Base-by-base conservation (phyloP, 495 filamentous ascomycete genomes). In the Glonium stellatum region DNA sequence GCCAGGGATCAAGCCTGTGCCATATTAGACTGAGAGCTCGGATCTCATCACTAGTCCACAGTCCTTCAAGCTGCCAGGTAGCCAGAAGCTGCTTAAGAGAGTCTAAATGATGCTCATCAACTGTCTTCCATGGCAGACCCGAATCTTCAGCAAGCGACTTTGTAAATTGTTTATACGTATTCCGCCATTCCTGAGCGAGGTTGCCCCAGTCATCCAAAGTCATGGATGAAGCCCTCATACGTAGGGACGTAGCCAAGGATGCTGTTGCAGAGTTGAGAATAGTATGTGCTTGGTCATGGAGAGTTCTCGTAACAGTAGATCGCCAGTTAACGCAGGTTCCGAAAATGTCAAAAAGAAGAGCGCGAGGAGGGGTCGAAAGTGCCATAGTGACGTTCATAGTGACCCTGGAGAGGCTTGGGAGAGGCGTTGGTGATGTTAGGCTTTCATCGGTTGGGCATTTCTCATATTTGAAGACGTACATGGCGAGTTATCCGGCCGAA, bases 311-410 rank as follows among this genome's bases (percentile, higher is more conserved):
- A 22, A 92, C 78, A 34, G 80, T 79, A 34, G 71, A 74, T 54
- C 87, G 81, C 84, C 87, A 89, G 74, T 88, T 77, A 25, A 92
- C 87, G 55, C 84, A 79, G 4, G 88, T 92, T 62, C 89, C 89
- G 73, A 92, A 92, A 66, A 87, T 77, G 62, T 85, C 82, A 70
- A 85, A 84, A 61, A 85, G 74, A n/a, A 85, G 69, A 15, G 73
- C 77, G 57, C 72, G 65, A 10, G 78, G 78, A 8, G 69, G 69
- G 2, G 21, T 21, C 9, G 25, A 35, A 10, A 58, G 57, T 21
- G n/a, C 53, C 53, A 55, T 55, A 31, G 4, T 55, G 13, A 39
- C 37, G 22, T 42, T 37, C 13, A n/a, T 23, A 5, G 21, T 13
- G 31, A 25, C 36, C 6, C 10, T 18, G 15, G 1, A 36, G 31